These are phyloP conservation scores for Salvia sclarea DNA, from an alignment of 305 asterid species.

Conservation along the genomic window DNA sequence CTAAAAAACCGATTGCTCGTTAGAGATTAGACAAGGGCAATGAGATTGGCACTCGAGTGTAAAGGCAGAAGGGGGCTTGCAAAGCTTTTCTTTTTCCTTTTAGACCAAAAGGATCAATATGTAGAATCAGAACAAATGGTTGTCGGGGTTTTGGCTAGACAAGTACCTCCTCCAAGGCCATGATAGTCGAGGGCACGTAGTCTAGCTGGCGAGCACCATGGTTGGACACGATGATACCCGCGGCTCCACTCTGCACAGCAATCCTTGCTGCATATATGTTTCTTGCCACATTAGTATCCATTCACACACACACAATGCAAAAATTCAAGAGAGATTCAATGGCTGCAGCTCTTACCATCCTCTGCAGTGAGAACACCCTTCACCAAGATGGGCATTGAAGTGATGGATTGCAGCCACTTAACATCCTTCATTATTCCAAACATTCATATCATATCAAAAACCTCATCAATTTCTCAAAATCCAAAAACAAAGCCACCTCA, in stretches of 20 bases:
- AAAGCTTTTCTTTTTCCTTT: neutral
- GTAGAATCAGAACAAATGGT: no score
- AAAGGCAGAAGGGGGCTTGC: neutral
- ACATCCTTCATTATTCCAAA: slow-evolving; percentile 60
- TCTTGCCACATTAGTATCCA: slow-evolving; percentile 4
- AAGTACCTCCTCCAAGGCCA: slow-evolving; percentile 84
- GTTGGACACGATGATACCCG: slow-evolving; percentile 88
- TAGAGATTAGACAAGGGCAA: neutral
- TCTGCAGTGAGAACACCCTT: slow-evolving; percentile 93
- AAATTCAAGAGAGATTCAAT: neutral
- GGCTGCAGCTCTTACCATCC: slow-evolving; percentile 56
- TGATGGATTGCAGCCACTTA: slow-evolving; percentile 89
- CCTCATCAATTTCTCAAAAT: slow-evolving; percentile 1
- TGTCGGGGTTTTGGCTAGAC: neutral
- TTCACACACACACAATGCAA: neutral
- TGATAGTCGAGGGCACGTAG: slow-evolving; percentile 83
- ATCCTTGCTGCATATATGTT: slow-evolving; percentile 58
- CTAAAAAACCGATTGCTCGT: slow-evolving; percentile 39
- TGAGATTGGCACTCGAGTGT: neutral
- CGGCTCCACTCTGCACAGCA: slow-evolving; percentile 77
- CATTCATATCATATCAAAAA: neutral
- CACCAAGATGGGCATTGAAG: slow-evolving; percentile 79
- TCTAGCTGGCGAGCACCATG: slow-evolving; percentile 98
- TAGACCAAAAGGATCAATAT: no score
- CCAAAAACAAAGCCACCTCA: neutral